Evolutionary conservation across 2,329 filamentous ascomycete species (phyloP).

Genomic region (Penicillium sp.): DNA sequence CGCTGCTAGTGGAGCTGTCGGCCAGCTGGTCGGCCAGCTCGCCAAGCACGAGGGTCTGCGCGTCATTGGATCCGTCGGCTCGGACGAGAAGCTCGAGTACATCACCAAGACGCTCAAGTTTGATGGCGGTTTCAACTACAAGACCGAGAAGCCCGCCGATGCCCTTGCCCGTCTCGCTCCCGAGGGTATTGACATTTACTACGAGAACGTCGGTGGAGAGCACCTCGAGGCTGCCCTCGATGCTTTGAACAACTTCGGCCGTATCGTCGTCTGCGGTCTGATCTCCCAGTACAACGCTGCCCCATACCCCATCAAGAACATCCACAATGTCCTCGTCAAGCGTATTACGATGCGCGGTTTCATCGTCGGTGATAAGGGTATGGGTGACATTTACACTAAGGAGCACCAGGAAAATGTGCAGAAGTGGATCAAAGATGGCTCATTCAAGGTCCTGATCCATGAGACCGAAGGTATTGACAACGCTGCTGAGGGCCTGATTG

Average conservation of each 20-base stretch:
- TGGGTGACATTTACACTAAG: slow-evolving; percentile 63
- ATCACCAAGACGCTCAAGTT: slow-evolving; percentile 68
- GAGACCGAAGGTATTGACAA: slow-evolving; percentile 76
- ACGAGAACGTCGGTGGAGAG: slow-evolving; percentile 76
- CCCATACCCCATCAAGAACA: slow-evolving; percentile 64
- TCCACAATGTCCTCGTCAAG: slow-evolving; percentile 65
- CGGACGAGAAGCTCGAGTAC: slow-evolving; percentile 75
- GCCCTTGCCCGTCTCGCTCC: slow-evolving; percentile 70
- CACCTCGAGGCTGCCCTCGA: slow-evolving; percentile 67
- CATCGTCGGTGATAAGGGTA: slow-evolving; percentile 64
- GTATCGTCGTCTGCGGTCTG: slow-evolving; percentile 65
- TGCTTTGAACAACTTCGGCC: slow-evolving; percentile 62
- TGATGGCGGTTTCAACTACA: slow-evolving; percentile 81
- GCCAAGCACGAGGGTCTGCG: slow-evolving; percentile 76
- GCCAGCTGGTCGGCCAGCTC: slow-evolving; percentile 77
- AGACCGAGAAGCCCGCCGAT: slow-evolving; percentile 69
- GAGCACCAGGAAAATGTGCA: slow-evolving; percentile 75
- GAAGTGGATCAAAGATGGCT: slow-evolving; percentile 73
- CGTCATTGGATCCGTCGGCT: slow-evolving; percentile 77
- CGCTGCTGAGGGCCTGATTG: slow-evolving; percentile 68
- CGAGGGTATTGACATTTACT: slow-evolving; percentile 78
- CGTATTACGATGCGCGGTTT: slow-evolving; percentile 69
- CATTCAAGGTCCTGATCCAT: slow-evolving; percentile 66
- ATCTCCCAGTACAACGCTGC: slow-evolving; percentile 77
- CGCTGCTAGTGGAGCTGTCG: slow-evolving; percentile 76